Evolutionary conservation across 306 rosid species (phyloP).

Genomic region (Acacia crassicarpa): DNA sequence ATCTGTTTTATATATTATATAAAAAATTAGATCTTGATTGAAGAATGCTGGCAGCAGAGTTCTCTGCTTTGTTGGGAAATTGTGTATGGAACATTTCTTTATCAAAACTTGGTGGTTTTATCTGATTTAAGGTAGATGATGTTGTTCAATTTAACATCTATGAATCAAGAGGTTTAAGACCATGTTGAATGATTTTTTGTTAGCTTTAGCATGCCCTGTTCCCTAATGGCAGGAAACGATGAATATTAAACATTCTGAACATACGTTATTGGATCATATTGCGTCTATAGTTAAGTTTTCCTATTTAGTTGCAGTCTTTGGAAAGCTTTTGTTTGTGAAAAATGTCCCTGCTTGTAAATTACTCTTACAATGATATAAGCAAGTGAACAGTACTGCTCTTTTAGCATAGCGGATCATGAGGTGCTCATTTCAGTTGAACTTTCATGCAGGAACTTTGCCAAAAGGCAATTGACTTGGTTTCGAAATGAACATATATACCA

Average conservation of each 20-base stretch:
- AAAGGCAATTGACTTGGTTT: constrained; percentile 90
- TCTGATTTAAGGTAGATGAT: too few relatives aligned
- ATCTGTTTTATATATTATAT: not conserved
- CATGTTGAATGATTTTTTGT: not conserved
- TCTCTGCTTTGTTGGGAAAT: too few relatives aligned
- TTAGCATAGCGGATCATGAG: not conserved
- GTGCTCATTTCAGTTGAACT: constrained; percentile 14
- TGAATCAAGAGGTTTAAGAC: too few relatives aligned
- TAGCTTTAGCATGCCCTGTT: not conserved
- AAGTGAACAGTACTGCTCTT: not conserved
- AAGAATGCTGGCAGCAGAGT: not conserved
- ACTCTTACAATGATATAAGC: too few relatives aligned
- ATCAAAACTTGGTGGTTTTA: too few relatives aligned
- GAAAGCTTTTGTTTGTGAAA: too few relatives aligned
- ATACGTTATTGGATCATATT: not conserved
- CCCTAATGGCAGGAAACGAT: not conserved
- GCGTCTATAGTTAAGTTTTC: too few relatives aligned
- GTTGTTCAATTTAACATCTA: too few relatives aligned
- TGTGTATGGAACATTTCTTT: too few relatives aligned
- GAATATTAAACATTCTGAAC: not conserved
- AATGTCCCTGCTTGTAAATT: too few relatives aligned
- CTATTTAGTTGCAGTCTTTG: too few relatives aligned
- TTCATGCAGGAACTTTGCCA: constrained; percentile 83
- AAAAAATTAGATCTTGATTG: not conserved
- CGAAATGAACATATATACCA: constrained; percentile 83